Base-by-base conservation (phyloP, 768 basidiomycete genomes). In the Xerocomellus dryophilus region DNA sequence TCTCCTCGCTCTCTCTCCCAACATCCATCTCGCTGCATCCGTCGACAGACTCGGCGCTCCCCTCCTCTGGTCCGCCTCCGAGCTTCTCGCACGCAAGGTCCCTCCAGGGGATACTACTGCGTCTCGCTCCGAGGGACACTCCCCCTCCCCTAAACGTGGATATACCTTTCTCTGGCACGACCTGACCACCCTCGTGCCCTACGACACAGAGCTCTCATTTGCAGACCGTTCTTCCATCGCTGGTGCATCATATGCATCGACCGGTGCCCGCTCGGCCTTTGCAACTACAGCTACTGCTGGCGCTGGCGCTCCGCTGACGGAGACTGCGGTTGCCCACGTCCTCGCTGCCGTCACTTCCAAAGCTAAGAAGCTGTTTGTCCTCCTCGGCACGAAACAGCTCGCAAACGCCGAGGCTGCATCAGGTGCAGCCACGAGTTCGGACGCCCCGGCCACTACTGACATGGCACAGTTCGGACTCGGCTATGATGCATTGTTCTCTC, bases 91-190 rank as follows among this genome's bases (percentile, higher is more conserved):
- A 6, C 74, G 84, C 41, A 87, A 86, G 66, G 39, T 53, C 27
- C 32, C 53, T 3, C 43, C 55, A 1, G 29, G 20, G 3, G 53
- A 68, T 29, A 5, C 35, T 17, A 12, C 23, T 17, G 21, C 36
- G 2, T 45, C 50, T n/a, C 15, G 10, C n/a, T 38, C 47, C 35
- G 59, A 61, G 27, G 53, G 14, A 2, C 48, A 48, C 10, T 14
- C 47, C 7, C 2, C 43, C 42, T 51, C 67, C 8, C 69, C 47
- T 53, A 70, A 43, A 34, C 77, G 77, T 32, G 86, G 86, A 9
- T 87, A 82, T 66, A 72, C 82, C 1, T 93, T 90, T 84, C 73
- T 93, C 15, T 92, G 91, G 84, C 92, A 98, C 71, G 92, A 96
- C 70, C 70, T 93, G 21, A 92, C 93, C 4, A 97, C 96, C 2